These are phyloP conservation scores for Hyparrhenia diplandra DNA, from an alignment of 176 grass and related monocot genomes.

Conservation along the genomic window DNA sequence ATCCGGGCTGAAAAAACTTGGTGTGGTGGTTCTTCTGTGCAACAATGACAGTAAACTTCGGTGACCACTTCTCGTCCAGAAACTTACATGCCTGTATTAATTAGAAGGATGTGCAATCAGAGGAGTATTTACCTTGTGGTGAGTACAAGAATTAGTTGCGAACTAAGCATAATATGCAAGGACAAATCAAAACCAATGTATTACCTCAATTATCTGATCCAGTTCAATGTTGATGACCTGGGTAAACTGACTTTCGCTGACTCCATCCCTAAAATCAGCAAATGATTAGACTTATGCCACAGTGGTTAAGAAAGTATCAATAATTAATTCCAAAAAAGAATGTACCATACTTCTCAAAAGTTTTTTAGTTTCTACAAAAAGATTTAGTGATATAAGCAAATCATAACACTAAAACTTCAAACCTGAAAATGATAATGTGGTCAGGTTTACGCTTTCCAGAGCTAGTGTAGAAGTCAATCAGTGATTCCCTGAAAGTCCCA, in stretches of 20 bases:
- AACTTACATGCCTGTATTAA: constrained; percentile 70
- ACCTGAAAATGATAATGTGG: constrained; percentile 86
- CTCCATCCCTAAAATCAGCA: constrained; percentile 67
- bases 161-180: background rate
- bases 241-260: constrained; percentile 79
- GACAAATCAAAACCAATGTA: background rate
- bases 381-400: background rate
- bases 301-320: constrained; percentile 2
- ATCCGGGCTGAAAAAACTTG: constrained; percentile 67
- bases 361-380: background rate
- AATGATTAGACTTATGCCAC: background rate
- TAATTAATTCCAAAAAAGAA: background rate
- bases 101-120: background rate
- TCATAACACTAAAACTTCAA: background rate
- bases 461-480: constrained; percentile 89
- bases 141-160: background rate
- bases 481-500: constrained; percentile 51
- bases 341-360: background rate
- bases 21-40: constrained; percentile 92
- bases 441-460: constrained; percentile 81
- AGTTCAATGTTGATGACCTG: constrained; percentile 86
- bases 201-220: constrained; percentile 88
- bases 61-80: constrained; percentile 73
- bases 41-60: constrained; percentile 74
- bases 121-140: background rate